These are phyloP conservation scores for Xylaria sp. DNA, from an alignment of 2,329 filamentous ascomycete genomes.

Conservation along the genomic window DNA sequence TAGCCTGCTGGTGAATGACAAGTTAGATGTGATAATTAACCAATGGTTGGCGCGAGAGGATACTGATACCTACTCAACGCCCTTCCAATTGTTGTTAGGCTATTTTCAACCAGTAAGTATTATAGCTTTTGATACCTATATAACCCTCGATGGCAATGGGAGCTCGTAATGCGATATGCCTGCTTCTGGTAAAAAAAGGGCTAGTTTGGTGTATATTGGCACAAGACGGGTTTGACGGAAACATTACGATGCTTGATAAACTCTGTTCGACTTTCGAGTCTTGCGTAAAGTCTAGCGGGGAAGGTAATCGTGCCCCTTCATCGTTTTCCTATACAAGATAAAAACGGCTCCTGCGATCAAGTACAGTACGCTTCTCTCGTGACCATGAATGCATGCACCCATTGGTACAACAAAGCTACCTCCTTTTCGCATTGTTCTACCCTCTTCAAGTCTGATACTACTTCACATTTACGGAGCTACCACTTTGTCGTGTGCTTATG, in stretches of 20 bases:
- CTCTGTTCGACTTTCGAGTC: background rate
- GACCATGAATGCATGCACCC: constrained; percentile 15
- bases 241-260: background rate
- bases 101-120: too few species aligned
- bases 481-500: background rate
- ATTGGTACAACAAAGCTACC: constrained; percentile 2
- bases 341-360: background rate
- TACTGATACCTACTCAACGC: too few species aligned
- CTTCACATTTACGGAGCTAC: background rate
- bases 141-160: background rate
- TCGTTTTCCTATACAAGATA: background rate
- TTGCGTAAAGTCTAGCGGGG: background rate
- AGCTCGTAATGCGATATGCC: background rate
- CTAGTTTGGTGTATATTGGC: background rate
- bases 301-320: background rate
- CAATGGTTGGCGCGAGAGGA: too few species aligned
- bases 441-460: constrained; percentile 6
- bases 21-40: too few species aligned
- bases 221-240: background rate
- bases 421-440: background rate
- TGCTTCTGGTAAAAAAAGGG: background rate
- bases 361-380: constrained; percentile 1
- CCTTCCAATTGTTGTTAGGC: too few species aligned
- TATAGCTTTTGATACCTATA: background rate
- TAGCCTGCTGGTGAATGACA: too few species aligned